phyloP scores from a whole-genome alignment of 2,329 filamentous ascomycete species.

The Venturiaceae sp. region DNA sequence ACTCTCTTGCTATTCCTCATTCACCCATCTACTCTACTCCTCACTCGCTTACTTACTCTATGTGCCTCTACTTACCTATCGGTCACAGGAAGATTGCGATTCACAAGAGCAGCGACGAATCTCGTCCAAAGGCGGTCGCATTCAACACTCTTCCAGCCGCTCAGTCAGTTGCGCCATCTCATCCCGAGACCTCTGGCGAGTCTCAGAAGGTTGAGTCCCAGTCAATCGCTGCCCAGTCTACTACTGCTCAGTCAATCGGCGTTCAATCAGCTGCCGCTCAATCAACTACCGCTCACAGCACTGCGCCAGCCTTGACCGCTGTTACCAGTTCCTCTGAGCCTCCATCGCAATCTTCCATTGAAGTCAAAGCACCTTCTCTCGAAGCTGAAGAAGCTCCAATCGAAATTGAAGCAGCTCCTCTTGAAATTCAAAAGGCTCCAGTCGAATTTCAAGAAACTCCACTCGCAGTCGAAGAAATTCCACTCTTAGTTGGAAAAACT shows the following conservation, averaged over 20 bases:
- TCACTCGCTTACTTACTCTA: neutral
- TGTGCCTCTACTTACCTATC: neutral
- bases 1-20: neutral
- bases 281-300: neutral
- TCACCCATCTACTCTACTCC: neutral
- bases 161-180: neutral
- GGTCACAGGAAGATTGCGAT: neutral
- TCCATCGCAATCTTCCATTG: neutral
- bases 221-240: neutral
- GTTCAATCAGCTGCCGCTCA: neutral
- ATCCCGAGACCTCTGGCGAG: neutral
- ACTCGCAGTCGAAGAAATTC: too few relatives aligned
- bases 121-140: neutral
- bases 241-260: neutral
- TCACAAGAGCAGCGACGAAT: neutral
- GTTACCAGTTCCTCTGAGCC: neutral
- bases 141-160: neutral
- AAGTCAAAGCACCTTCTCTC: too few relatives aligned
- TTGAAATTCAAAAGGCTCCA: too few relatives aligned
- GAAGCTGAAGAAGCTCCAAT: too few relatives aligned
- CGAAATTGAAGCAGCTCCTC: too few relatives aligned
- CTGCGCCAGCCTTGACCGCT: neutral
- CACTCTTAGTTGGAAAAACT: too few relatives aligned
- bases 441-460: too few relatives aligned
- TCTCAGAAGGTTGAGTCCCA: neutral